Evolutionary conservation across 768 basidiomycete species (phyloP).

Genomic region (Sporobolomyces phaffii): DNA sequence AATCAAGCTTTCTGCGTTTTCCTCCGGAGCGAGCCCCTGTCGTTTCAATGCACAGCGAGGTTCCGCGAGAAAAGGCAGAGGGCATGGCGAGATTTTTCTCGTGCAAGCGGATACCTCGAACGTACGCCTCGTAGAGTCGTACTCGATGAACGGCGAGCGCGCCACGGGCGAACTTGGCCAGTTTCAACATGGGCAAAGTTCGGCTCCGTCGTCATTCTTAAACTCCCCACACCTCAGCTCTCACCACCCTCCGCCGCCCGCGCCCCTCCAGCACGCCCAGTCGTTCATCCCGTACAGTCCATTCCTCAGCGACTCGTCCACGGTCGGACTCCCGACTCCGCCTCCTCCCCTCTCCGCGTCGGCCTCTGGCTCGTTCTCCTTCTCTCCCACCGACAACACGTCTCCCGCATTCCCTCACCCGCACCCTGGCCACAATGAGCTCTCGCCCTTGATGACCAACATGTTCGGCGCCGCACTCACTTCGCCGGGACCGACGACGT

Average conservation of each 20-base stretch:
- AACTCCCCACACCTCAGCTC: neutral
- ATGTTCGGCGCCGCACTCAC: slow-evolving; percentile 3
- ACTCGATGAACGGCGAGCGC: neutral
- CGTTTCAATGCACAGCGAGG: no score
- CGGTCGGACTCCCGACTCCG: neutral
- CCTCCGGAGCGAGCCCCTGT: no score
- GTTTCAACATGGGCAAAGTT: no score
- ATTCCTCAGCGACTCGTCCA: neutral
- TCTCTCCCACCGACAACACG: neutral
- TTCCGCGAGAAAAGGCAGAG: no score
- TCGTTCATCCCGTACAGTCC: neutral
- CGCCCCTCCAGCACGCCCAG: neutral
- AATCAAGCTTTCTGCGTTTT: no score
- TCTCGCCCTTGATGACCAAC: slow-evolving; percentile 5
- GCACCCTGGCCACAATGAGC: neutral
- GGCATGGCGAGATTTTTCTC: no score
- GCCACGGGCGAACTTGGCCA: neutral
- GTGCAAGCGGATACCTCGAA: no score
- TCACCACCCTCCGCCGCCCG: neutral
- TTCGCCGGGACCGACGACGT: neutral
- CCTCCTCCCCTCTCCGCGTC: neutral
- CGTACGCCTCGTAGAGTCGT: no score
- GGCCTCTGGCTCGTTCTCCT: neutral
- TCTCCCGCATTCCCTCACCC: neutral
- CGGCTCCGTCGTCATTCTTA: no score